These are phyloP conservation scores for Coemansia sp. DNA, from an alignment of 192 early-diverging fungal species.

Conservation along the genomic window DNA sequence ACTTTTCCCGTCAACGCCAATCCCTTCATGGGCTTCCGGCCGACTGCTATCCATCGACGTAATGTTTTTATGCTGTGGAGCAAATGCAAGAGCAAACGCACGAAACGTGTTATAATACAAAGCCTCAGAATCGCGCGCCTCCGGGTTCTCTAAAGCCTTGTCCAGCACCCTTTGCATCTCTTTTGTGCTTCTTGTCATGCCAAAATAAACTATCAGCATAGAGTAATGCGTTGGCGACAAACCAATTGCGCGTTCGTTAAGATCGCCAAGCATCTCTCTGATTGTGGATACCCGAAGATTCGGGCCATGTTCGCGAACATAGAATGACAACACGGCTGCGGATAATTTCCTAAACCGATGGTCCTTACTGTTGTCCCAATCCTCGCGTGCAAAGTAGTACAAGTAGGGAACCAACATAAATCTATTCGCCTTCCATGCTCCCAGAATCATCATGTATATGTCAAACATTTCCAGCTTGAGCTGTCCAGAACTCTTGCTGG, in stretches of 20 bases:
- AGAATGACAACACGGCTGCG: constrained; percentile 44
- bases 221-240: constrained; percentile 42
- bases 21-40: background rate
- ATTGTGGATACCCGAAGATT: constrained; percentile 17
- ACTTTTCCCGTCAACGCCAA: background rate
- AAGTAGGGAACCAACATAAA: constrained; percentile 36
- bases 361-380: constrained; percentile 14
- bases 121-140: constrained; percentile 25
- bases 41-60: background rate
- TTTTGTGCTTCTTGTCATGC: constrained; percentile 18
- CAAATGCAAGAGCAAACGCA: constrained; percentile 25
- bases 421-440: constrained; percentile 49
- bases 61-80: background rate
- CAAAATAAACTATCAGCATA: constrained; percentile 52
- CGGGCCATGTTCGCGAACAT: constrained; percentile 33
- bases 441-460: constrained; percentile 36
- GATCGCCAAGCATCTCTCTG: constrained; percentile 30
- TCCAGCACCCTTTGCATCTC: constrained; percentile 40
- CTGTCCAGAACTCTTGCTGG: constrained; percentile 19
- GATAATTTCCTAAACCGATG: constrained; percentile 33
- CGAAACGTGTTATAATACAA: constrained; percentile 45
- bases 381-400: constrained; percentile 32
- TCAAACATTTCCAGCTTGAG: constrained; percentile 33
- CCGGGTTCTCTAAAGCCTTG: constrained; percentile 40
- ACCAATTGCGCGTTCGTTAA: constrained; percentile 25